These are phyloP conservation scores for Karstenula rhodostoma DNA, from an alignment of 2,329 filamentous ascomycete genomes.

Conservation along the genomic window DNA sequence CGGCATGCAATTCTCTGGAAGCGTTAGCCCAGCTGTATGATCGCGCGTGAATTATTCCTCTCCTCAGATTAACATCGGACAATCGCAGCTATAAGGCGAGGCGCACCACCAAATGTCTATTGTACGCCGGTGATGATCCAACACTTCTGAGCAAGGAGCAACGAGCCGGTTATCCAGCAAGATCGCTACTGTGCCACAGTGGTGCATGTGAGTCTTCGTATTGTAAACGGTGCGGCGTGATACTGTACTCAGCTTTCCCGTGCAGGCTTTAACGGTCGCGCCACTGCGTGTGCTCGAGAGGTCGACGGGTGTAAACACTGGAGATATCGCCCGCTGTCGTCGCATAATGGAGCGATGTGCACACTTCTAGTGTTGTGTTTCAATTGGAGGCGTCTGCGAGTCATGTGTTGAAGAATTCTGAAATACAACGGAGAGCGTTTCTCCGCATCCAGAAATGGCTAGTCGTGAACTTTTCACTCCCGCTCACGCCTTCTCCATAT, in stretches of 20 bases:
- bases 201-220: conserved; percentile 2
- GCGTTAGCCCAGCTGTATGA: conserved; percentile 14
- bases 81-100: not conserved
- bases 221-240: conserved; percentile 7
- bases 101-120: not conserved
- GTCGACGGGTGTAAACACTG: conserved; percentile 7
- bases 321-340: conserved; percentile 19
- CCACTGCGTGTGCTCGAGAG: conserved; percentile 16
- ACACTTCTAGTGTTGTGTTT: not conserved
- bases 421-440: not conserved
- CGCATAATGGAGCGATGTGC: conserved; percentile 6
- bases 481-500: not conserved
- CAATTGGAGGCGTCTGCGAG: conserved; percentile 1
- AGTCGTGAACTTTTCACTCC: not conserved
- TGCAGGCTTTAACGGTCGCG: conserved; percentile 12
- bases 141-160: not conserved
- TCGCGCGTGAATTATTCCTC: conserved; percentile 22
- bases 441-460: conserved; percentile 7
- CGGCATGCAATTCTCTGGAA: conserved; percentile 16
- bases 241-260: not conserved
- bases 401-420: conserved; percentile 4
- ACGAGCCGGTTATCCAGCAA: conserved; percentile 5
- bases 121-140: not conserved
- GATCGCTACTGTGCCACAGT: not conserved
- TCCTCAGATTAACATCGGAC: conserved; percentile 1